Percentiles rank a stretch among this genome's conserved stretches.
These are phyloP conservation scores for Harringtonia aguacate DNA, from an alignment of 2,329 filamentous ascomycete genomes.

Conservation along the genomic window DNA sequence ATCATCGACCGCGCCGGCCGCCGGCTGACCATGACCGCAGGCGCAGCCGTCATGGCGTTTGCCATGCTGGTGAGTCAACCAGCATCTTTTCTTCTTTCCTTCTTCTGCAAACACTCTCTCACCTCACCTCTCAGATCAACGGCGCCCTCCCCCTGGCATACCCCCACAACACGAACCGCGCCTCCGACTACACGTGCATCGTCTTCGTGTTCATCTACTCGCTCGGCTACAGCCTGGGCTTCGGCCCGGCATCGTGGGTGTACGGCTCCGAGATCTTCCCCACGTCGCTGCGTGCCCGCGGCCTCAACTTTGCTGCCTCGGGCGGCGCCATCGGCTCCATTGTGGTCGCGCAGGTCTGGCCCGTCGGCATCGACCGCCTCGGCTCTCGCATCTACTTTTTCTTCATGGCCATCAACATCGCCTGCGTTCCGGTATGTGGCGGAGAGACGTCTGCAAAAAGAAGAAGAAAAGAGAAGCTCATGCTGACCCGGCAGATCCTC, in stretches of 20 bases:
- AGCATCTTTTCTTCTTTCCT: not conserved
- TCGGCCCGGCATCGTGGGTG: slow-evolving; percentile 47
- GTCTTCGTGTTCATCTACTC: slow-evolving; percentile 48
- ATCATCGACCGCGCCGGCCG: slow-evolving; percentile 43
- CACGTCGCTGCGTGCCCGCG: slow-evolving; percentile 42
- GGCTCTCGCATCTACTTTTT: slow-evolving; percentile 45
- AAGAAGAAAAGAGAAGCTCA: too few species aligned
- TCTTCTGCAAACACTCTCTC: not conserved
- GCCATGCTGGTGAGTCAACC: slow-evolving; percentile 34
- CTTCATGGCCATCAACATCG: slow-evolving; percentile 41
- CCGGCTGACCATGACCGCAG: slow-evolving; percentile 34
- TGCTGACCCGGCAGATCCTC: slow-evolving; percentile 22
- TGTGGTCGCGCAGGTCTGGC: slow-evolving; percentile 43
- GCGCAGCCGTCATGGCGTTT: slow-evolving; percentile 40
- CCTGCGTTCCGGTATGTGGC: slow-evolving; percentile 29
- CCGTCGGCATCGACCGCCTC: slow-evolving; percentile 37
- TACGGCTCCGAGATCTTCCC: slow-evolving; percentile 53
- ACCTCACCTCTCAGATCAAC: too few species aligned
- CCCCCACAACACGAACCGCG: slow-evolving; percentile 34
- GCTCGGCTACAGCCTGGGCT: slow-evolving; percentile 46
- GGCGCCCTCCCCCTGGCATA: slow-evolving; percentile 39
- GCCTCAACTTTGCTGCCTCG: slow-evolving; percentile 43
- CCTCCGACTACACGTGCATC: slow-evolving; percentile 39
- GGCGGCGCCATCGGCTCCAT: slow-evolving; percentile 45
- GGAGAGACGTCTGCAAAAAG: too few species aligned